Evolutionary conservation across 352 stramenopile genomes (phyloP).

Genomic region (Phytophthora sp.): DNA sequence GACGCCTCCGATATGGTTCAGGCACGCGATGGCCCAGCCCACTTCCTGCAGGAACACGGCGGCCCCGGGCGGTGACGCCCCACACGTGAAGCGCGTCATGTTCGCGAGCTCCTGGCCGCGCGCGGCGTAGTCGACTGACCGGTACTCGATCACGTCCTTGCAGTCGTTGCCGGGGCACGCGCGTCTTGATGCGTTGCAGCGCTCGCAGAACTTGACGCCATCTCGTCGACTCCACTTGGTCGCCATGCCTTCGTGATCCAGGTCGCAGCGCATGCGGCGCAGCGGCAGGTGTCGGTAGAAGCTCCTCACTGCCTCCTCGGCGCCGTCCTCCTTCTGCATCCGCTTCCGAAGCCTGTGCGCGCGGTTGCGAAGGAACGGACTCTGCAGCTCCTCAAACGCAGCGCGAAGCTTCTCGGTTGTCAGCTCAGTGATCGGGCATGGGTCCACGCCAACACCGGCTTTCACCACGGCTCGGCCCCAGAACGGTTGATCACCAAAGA

Average conservation of each 20-base stretch:
- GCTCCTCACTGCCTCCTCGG: conserved; percentile 69
- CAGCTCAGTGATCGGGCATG: conserved; percentile 82
- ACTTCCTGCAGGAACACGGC: conserved; percentile 29
- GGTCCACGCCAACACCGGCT: conserved; percentile 82
- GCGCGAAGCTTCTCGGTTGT: conserved; percentile 73
- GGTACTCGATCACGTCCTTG: conserved; percentile 38
- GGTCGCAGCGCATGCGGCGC: conserved; percentile 78
- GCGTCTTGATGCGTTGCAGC: conserved; percentile 26
- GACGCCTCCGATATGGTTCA: conserved; percentile 36
- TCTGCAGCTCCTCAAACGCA: conserved; percentile 73
- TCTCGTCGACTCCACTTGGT: conserved; percentile 41
- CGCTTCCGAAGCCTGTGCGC: conserved; percentile 49
- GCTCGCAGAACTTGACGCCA: conserved; percentile 41
- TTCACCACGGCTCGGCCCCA: conserved; percentile 89
- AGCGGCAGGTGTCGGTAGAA: conserved; percentile 88
- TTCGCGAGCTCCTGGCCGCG: conserved; percentile 27
- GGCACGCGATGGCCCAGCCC: conserved; percentile 28
- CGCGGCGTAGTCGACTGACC: conserved; percentile 37
- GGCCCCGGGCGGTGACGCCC: conserved; percentile 12
- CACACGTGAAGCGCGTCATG: conserved; percentile 22
- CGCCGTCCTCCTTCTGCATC: conserved; percentile 86
- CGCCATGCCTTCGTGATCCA: conserved; percentile 28
- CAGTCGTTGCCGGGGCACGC: conserved; percentile 20
- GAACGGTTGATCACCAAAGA: conserved; percentile 95
- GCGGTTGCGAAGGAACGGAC: conserved; percentile 46